Evolutionary conservation across 2,329 filamentous ascomycete species (phyloP).

Genomic region (Venturia asperata): DNA sequence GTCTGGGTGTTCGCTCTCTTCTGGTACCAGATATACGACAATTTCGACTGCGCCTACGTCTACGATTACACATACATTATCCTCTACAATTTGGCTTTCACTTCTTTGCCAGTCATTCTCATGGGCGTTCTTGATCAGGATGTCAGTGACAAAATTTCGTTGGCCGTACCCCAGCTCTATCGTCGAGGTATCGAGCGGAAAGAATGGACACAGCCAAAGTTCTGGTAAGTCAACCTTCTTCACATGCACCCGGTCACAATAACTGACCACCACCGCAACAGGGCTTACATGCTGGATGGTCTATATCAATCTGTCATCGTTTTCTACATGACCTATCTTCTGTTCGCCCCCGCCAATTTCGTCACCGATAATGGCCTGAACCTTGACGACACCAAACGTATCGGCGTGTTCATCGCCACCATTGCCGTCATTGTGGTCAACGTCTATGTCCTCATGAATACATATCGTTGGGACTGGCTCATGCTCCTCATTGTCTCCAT

Average conservation of each 20-base stretch:
- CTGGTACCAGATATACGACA: conserved; percentile 94
- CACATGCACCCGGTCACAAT: not conserved
- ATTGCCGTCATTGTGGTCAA: conserved; percentile 86
- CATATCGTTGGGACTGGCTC: conserved; percentile 97
- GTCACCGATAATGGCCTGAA: conserved; percentile 65
- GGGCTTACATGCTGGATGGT: conserved; percentile 86
- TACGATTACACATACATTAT: conserved; percentile 98
- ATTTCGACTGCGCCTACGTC: conserved; percentile 93
- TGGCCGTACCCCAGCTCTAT: conserved; percentile 93
- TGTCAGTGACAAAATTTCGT: conserved; percentile 84
- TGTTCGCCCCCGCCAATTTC: conserved; percentile 63
- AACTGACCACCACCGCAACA: conserved; percentile 21
- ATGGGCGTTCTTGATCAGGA: conserved; percentile 98
- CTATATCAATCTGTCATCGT: conserved; percentile 89
- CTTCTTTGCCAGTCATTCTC: conserved; percentile 85
- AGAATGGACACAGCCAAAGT: conserved; percentile 94
- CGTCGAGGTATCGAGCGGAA: conserved; percentile 89
- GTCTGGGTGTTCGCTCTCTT: conserved; percentile 95
- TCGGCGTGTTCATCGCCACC: conserved; percentile 81
- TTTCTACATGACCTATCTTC: conserved; percentile 85
- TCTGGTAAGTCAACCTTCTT: conserved; percentile 61
- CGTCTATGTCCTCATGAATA: conserved; percentile 89
- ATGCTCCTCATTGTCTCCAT: conserved; percentile 74
- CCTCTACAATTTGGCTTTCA: conserved; percentile 94
- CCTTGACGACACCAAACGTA: conserved; percentile 70